Evolutionary conservation across 1,139 yeast species (phyloP).

Genomic region (Taphrina pruni): DNA sequence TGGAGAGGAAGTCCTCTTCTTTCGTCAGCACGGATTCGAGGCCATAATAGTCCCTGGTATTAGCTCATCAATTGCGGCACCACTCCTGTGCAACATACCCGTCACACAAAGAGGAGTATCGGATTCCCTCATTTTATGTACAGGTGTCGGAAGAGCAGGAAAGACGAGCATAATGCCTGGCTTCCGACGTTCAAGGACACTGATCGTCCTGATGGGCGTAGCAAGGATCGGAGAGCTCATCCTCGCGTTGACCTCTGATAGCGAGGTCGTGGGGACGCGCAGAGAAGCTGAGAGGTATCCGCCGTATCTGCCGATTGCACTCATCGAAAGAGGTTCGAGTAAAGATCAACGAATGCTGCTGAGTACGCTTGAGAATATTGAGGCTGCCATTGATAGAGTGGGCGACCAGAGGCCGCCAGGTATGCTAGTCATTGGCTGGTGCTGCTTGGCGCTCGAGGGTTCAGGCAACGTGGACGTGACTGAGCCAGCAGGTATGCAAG

Average conservation of each 20-base stretch:
- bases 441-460: slow-evolving; percentile 63
- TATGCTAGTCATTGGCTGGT: slow-evolving; percentile 76
- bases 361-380: slow-evolving; percentile 69
- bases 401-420: slow-evolving; percentile 93
- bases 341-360: slow-evolving; percentile 88
- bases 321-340: slow-evolving; percentile 89
- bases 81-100: slow-evolving; percentile 82
- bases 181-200: slow-evolving; percentile 73
- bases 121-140: slow-evolving; percentile 88
- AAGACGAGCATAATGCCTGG: slow-evolving; percentile 79
- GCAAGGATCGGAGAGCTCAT: slow-evolving; percentile 78
- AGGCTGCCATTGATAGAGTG: slow-evolving; percentile 73
- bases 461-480: slow-evolving; percentile 34
- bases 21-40: slow-evolving; percentile 66
- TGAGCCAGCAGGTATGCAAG: slow-evolving; percentile 23
- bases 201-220: slow-evolving; percentile 87
- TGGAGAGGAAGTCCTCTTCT: slow-evolving; percentile 84
- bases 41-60: slow-evolving; percentile 86
- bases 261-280: slow-evolving; percentile 14
- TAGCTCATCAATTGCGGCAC: slow-evolving; percentile 88
- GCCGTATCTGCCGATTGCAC: slow-evolving; percentile 73
- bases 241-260: slow-evolving; percentile 55
- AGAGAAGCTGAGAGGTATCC: slow-evolving; percentile 68
- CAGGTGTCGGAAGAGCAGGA: slow-evolving; percentile 94
- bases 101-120: slow-evolving; percentile 92